Evolutionary conservation across 768 basidiomycete genomes (phyloP).

Genomic region (Boletus rufocinnamomeus): DNA sequence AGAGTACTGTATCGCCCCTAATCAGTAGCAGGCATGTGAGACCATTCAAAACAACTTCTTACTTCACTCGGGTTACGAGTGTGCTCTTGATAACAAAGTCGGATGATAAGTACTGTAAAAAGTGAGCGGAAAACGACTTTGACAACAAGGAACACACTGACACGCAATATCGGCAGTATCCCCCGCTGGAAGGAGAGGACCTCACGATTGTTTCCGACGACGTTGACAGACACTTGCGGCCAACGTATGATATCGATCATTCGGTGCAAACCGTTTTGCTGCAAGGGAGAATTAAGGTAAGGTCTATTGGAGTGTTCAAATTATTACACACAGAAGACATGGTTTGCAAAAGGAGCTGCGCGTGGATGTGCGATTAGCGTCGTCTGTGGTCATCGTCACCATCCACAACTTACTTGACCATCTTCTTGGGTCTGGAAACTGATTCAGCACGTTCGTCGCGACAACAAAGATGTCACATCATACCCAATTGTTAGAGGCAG

Average conservation of each 20-base stretch:
- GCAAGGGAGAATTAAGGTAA: not conserved
- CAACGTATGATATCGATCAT: slow-evolving; percentile 52
- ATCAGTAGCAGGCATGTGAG: slow-evolving; percentile 10
- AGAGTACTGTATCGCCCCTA: slow-evolving; percentile 38
- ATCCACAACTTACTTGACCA: slow-evolving; percentile 44
- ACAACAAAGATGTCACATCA: slow-evolving; percentile 7
- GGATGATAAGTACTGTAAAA: slow-evolving; percentile 55
- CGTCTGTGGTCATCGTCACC: slow-evolving; percentile 1
- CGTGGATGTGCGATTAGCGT: slow-evolving; percentile 1
- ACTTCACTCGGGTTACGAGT: slow-evolving; percentile 53
- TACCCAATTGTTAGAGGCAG: slow-evolving; percentile 47
- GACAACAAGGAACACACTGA: slow-evolving; percentile 21
- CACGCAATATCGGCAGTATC: slow-evolving; percentile 54
- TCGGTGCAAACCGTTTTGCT: slow-evolving; percentile 54
- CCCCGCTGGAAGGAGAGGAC: slow-evolving; percentile 61
- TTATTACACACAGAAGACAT: slow-evolving; percentile 39
- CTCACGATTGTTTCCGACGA: slow-evolving; percentile 38
- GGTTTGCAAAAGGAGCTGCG: slow-evolving; percentile 41
- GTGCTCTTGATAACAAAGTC: slow-evolving; percentile 61
- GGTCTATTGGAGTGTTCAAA: fast-evolving
- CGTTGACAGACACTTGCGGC: slow-evolving; percentile 40
- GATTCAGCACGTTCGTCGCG: not conserved
- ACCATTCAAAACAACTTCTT: slow-evolving; percentile 10
- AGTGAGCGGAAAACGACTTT: not conserved
- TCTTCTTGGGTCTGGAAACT: slow-evolving; percentile 45